Conservation (phyloP, 2,329 filamentous ascomycete genomes). For the Gaeumannomyces sp. region DNA sequence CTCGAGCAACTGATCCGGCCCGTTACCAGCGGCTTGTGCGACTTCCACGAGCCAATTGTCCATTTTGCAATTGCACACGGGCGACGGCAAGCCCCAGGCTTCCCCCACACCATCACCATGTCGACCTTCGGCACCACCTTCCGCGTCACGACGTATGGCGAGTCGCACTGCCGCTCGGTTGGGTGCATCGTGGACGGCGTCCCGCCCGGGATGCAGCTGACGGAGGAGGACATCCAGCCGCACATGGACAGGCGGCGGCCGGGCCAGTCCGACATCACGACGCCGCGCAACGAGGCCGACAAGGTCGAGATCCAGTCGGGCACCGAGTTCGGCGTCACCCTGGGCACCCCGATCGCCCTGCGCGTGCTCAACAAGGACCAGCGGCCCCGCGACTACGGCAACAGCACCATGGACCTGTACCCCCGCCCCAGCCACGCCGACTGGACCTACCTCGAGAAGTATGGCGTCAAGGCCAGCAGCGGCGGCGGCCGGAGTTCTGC, state of each 20-base stretch:
- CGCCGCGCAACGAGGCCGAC: conserved; percentile 89
- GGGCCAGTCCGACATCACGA: conserved; percentile 84
- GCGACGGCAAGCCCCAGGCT: too few species aligned
- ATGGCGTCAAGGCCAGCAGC: conserved; percentile 85
- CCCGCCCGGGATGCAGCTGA: conserved; percentile 80
- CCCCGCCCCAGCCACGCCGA: conserved; percentile 91
- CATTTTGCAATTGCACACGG: too few species aligned
- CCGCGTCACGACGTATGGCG: conserved; percentile 65
- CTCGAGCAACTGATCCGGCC: too few species aligned
- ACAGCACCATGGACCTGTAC: conserved; percentile 83
- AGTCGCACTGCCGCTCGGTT: conserved; percentile 77
- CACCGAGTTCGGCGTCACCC: conserved; percentile 80
- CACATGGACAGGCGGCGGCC: conserved; percentile 88
- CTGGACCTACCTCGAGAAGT: conserved; percentile 96
- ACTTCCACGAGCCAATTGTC: too few species aligned
- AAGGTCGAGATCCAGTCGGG: conserved; percentile 87
- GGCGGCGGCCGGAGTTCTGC: conserved; percentile 87
- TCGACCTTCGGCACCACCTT: conserved; percentile 84
- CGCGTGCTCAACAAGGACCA: conserved; percentile 89
- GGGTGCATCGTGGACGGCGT: conserved; percentile 92
- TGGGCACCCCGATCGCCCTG: conserved; percentile 87
- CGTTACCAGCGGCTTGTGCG: too few species aligned
- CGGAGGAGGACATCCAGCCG: conserved; percentile 83
- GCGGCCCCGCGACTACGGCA: conserved; percentile 84
- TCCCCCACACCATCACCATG: conserved; percentile 43